Evolutionary conservation across 331 rosid species (phyloP).

Genomic region (Acacia pycnantha): DNA sequence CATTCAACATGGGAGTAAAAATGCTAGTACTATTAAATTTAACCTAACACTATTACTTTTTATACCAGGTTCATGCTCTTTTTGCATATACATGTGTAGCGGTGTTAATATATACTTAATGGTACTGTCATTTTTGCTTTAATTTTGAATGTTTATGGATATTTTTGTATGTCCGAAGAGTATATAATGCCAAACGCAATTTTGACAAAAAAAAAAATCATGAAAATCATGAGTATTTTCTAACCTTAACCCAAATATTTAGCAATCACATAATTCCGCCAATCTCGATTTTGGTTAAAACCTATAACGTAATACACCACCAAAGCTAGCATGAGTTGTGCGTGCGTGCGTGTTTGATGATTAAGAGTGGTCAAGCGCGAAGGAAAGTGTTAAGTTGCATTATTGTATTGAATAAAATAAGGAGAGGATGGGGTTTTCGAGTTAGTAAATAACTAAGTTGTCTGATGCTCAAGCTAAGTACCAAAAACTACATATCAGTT

Average conservation of each 20-base stretch:
- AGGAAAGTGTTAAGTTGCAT: background rate
- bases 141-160: too few species aligned
- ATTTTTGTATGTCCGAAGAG: too few species aligned
- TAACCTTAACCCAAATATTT: background rate
- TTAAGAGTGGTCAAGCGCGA: background rate
- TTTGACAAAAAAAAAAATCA: too few species aligned
- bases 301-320: background rate
- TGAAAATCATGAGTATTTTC: too few species aligned
- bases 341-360: background rate
- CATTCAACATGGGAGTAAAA: too few species aligned
- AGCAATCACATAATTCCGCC: background rate
- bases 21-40: too few species aligned
- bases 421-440: background rate
- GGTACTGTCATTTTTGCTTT: too few species aligned
- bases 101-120: too few species aligned
- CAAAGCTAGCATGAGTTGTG: background rate
- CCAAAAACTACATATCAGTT: background rate
- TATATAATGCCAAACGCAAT: too few species aligned
- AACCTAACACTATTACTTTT: too few species aligned
- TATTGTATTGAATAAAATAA: background rate
- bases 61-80: too few species aligned
- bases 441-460: background rate
- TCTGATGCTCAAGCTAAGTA: background rate
- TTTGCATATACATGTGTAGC: too few species aligned
- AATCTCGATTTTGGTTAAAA: background rate